These are phyloP conservation scores for Magnaporthiopsis incrustans DNA, from an alignment of 2,329 filamentous ascomycete genomes.

Conservation along the genomic window DNA sequence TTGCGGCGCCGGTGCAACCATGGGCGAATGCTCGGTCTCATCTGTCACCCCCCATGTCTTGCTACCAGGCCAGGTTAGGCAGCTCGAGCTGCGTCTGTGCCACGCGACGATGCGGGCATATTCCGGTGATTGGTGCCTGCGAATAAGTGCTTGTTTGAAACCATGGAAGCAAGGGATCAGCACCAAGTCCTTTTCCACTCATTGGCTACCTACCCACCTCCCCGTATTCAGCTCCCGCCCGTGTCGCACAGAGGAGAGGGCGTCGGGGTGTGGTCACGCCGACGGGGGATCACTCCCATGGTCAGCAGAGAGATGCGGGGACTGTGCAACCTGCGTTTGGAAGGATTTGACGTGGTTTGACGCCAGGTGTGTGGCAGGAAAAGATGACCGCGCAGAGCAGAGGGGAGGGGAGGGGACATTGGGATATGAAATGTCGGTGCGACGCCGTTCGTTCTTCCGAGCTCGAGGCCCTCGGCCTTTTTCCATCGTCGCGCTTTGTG, in stretches of 20 bases:
- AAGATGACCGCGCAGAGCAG: no score
- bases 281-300: background rate
- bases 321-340: background rate
- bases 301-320: background rate
- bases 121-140: no score
- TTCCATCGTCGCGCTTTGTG: no score
- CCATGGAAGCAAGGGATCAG: no score
- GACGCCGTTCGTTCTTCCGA: no score
- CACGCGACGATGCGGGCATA: background rate
- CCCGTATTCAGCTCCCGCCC: background rate
- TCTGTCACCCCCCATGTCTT: background rate
- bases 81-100: background rate
- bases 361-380: no score
- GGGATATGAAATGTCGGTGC: no score
- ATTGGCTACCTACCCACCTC: background rate
- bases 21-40: background rate
- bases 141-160: no score
- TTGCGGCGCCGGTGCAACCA: background rate
- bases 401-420: no score
- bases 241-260: background rate
- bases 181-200: no score
- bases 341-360: background rate
- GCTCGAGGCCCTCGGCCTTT: no score
- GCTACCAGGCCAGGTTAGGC: background rate
- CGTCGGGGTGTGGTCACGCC: background rate